Conservation (phyloP, 2,329 filamentous ascomycete genomes). For the Penicillium brevicompactum region DNA sequence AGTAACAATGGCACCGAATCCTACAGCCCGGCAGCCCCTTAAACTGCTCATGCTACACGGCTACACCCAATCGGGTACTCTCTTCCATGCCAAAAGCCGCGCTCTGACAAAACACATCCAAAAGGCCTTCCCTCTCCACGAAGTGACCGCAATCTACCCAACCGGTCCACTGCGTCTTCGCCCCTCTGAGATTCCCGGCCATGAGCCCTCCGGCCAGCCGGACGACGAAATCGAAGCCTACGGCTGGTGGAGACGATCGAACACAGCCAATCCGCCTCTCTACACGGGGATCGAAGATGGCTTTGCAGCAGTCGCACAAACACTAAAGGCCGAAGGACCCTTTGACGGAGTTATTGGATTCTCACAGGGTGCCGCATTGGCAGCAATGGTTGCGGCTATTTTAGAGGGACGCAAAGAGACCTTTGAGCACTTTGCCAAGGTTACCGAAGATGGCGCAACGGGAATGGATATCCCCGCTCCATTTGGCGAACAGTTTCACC, state of each 20-base stretch:
- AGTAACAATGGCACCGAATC: slow-evolving; percentile 20
- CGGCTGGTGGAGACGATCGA: slow-evolving; percentile 76
- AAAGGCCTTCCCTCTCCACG: slow-evolving; percentile 69
- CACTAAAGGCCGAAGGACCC: slow-evolving; percentile 65
- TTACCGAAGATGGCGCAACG: slow-evolving; percentile 19
- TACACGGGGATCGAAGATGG: slow-evolving; percentile 74
- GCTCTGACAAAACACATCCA: slow-evolving; percentile 78
- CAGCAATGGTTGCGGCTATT: slow-evolving; percentile 71
- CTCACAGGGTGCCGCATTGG: slow-evolving; percentile 74
- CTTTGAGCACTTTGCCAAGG: slow-evolving; percentile 47
- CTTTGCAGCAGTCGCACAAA: slow-evolving; percentile 62
- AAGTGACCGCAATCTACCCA: slow-evolving; percentile 66
- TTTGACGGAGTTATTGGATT: slow-evolving; percentile 82
- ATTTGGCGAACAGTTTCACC: slow-evolving; percentile 49
- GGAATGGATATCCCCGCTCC: slow-evolving; percentile 55
- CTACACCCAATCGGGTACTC: slow-evolving; percentile 84
- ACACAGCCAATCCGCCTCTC: slow-evolving; percentile 61
- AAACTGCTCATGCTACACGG: slow-evolving; percentile 82
- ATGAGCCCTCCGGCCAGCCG: slow-evolving; percentile 49
- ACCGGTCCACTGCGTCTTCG: slow-evolving; percentile 67
- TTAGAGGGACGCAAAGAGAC: slow-evolving; percentile 60
- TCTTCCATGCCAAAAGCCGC: slow-evolving; percentile 87
- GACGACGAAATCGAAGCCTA: slow-evolving; percentile 67
- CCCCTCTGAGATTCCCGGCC: slow-evolving; percentile 70
- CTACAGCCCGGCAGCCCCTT: slow-evolving; percentile 34